Evolutionary conservation across 768 basidiomycete species (phyloP), one percentile per base, ranked within the genome.

Genomic region (Lyophyllum atratum): DNA sequence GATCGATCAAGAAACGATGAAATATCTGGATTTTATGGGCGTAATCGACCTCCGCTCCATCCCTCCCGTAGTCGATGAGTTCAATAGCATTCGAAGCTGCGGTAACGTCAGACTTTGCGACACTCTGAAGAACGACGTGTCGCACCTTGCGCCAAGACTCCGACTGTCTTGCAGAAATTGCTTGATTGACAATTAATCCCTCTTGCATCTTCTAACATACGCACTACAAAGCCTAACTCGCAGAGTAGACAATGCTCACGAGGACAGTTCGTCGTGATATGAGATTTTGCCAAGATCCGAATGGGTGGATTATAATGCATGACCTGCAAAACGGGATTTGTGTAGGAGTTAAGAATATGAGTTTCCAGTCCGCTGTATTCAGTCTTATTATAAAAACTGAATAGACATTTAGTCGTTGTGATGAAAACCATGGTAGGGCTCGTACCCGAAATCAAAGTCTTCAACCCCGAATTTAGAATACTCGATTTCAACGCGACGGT

Each of bases 401-500:
- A 58, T 19, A 14, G 40, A 33, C 29, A 26, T 52, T 51, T 47
- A 55, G 19, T 49, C 37, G 55, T 43, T 21, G 21, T 14, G 4
- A 22, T 15, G 42, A 40, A 14, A 31, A 17, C 40, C 31, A 19
- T 26, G 49, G 44, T 24, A 26, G 1, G n/a, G 26, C 46, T 39
- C 81, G 54, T 68, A 93, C 95, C 83, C 96, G 66, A 99, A 99
- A 72, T 99, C 97, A 66, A 99, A 99, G 72, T 99, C 96, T 68
- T 98, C 96, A 17, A 98, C 93, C 4, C 96, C 96, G 66, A 99
- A 99, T 66, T 95, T 96, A 37, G 93, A 95, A 69, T 99, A 99
- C 71, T 95, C 93, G 66, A 99, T 99, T 73, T 98, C 95, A 15
- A 97, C 95, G 65, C 88, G 89, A 56, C 91, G 86, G 70, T 97